Evolutionary conservation across 371 early-diverging fungal genomes (phyloP).

Genomic region (Capniomyces stellatus): DNA sequence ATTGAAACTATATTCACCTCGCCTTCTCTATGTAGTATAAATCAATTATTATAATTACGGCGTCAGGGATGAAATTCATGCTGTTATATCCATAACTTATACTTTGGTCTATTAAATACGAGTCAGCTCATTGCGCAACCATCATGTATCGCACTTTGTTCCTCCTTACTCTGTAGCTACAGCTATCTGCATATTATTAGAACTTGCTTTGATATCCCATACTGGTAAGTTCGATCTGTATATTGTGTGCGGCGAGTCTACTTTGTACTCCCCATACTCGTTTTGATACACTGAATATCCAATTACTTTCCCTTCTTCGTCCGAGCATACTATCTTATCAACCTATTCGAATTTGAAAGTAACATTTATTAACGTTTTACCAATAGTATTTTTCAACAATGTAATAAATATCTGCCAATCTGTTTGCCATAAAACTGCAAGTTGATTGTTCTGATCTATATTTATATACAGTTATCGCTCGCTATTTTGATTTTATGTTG

Average conservation of each 20-base stretch:
- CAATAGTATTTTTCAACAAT: too few species aligned
- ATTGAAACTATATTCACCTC: background rate
- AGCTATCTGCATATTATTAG: conserved; percentile 15
- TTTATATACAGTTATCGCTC: too few species aligned
- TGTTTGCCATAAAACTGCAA: too few species aligned
- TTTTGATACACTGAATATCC: background rate
- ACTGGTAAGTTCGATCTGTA: conserved; percentile 15
- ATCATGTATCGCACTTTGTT: too few species aligned
- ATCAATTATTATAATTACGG: conserved; percentile 6
- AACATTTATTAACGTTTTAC: background rate
- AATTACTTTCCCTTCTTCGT: conserved; percentile 17
- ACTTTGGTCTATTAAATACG: too few species aligned
- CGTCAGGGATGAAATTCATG: too few species aligned
- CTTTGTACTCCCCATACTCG: background rate
- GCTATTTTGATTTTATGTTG: too few species aligned
- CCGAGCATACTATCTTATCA: conserved; percentile 11
- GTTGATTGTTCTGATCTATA: too few species aligned
- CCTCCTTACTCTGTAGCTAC: conserved; percentile 21
- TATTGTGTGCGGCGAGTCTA: conserved; percentile 12
- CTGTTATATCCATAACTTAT: too few species aligned
- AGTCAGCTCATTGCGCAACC: too few species aligned
- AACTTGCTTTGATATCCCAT: conserved; percentile 18
- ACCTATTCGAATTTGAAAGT: background rate
- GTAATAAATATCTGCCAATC: too few species aligned
- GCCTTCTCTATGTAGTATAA: conserved; percentile 6